phyloP scores from a whole-genome alignment of 345 rosid species.

The Aurinia saxatilis region DNA sequence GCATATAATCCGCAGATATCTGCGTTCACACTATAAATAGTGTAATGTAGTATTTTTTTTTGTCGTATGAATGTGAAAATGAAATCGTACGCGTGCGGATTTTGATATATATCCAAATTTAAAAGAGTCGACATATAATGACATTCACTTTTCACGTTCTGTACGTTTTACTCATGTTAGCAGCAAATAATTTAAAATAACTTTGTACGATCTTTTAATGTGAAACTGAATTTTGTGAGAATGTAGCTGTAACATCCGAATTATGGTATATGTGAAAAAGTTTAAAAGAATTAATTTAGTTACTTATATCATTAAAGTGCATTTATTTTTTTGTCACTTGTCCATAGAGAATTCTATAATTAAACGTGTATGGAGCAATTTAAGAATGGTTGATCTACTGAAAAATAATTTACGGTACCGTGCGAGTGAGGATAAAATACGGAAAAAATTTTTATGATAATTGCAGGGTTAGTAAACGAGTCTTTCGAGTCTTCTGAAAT shows the following conservation, averaged over 20 bases:
- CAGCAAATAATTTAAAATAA: background rate
- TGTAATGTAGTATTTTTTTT: background rate
- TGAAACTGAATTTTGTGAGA: background rate
- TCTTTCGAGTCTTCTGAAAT: too few relatives aligned
- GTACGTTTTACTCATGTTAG: background rate
- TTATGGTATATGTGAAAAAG: too few relatives aligned
- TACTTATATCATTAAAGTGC: too few relatives aligned
- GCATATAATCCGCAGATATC: background rate
- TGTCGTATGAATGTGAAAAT: background rate
- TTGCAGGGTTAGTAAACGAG: too few relatives aligned
- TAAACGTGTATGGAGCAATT: too few relatives aligned
- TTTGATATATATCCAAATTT: background rate
- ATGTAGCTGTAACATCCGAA: background rate
- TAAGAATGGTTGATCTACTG: too few relatives aligned
- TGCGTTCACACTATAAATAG: constrained; percentile 2
- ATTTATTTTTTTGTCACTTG: too few relatives aligned
- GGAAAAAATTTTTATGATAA: too few relatives aligned
- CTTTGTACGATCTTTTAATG: background rate
- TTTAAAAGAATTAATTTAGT: too few relatives aligned
- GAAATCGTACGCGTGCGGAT: background rate
- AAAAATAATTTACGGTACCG: too few relatives aligned
- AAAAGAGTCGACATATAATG: background rate
- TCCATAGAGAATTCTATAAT: too few relatives aligned
- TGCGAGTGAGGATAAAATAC: too few relatives aligned
- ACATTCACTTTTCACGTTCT: background rate